Evolutionary conservation across 1,284 basidiomycete genomes (phyloP), one percentile per base, ranked within the genome.

Genomic region (Cryptococcus deneoformans): DNA sequence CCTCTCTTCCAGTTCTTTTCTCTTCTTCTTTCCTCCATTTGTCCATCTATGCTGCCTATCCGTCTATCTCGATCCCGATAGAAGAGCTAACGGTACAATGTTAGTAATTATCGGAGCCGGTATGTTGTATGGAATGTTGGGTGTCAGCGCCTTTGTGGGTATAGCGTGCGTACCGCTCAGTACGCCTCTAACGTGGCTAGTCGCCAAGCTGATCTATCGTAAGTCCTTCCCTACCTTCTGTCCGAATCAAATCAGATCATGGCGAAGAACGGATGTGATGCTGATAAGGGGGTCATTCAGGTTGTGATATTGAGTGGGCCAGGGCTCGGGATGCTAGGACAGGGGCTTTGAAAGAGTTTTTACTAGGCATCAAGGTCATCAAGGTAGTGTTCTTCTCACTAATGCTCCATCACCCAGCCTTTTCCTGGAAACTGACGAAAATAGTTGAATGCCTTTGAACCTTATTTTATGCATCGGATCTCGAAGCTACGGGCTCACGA

Each of bases 371-470:
- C 62, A 77, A 76, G 54, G 75, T 75, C 10, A 75, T 77, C 71
- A 77, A 78, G 57, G 75, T 74, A 36, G 16, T 68, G 54, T 2
- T 9, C 24, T 43, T 12, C 12, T 29, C 29, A 29, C 29, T 4
- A 29, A 29, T 29, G 5, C 29, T 29, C 29, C 38, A 11, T 34
- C 11, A 36, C 29, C 3, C 46, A 55, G 37, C 14, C 14, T 7
- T 24, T 39, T 29, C n/a, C 14, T 20, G 29, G 5, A 29, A 29
- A 38, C 52, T 51, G 43, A 48, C 35, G 3, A 24, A 14, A 49
- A 20, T 48, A 77, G 74, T 63, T 78, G 35, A 78, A 78, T 52
- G 75, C 70, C 0, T 75, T 75, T 50, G 77, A 78, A 53, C 66
- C 64, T 1, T 68, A 74, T 55, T 72, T 71, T 48, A 57, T 61